A percentile compares a stretch with the other conserved stretches of the same genome.
These are phyloP conservation scores for Leptographium wingfieldii DNA, from an alignment of 2,329 filamentous ascomycete species.

Conservation along the genomic window DNA sequence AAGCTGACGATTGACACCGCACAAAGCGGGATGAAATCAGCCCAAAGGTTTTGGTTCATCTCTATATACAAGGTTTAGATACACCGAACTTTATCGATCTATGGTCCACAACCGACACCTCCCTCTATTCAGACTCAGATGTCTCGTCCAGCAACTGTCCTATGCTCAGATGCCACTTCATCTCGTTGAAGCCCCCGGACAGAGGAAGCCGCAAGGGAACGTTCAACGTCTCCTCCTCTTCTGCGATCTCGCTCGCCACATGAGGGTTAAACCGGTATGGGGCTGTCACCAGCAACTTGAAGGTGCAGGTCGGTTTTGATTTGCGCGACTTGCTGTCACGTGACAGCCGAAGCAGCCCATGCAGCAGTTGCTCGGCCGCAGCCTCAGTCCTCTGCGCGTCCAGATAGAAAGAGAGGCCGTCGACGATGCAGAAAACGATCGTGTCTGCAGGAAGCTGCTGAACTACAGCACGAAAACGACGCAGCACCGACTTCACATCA, in stretches of 20 bases:
- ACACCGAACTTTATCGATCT: too few species aligned
- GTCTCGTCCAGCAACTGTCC: background rate
- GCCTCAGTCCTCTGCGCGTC: background rate
- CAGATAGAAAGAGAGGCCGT: background rate
- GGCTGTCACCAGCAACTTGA: background rate
- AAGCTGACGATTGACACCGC: too few species aligned
- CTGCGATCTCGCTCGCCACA: background rate
- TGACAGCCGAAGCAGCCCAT: background rate
- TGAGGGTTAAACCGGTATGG: background rate
- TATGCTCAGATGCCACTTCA: background rate
- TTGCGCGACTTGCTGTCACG: background rate
- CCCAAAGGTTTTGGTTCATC: too few species aligned
- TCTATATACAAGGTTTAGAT: too few species aligned
- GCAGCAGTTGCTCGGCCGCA: background rate
- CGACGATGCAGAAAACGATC: background rate
- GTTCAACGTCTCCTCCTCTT: background rate
- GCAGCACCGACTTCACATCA: too few species aligned
- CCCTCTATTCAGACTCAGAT: background rate
- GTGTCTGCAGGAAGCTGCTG: background rate
- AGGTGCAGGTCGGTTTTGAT: background rate
- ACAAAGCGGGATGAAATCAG: too few species aligned
- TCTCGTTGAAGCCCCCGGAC: background rate
- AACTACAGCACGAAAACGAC: background rate
- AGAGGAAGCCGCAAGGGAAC: background rate
- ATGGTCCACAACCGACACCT: conserved; percentile 19